These are phyloP conservation scores for Cryptococcus sp. DNA, from an alignment of 1,284 basidiomycete species.

Conservation along the genomic window DNA sequence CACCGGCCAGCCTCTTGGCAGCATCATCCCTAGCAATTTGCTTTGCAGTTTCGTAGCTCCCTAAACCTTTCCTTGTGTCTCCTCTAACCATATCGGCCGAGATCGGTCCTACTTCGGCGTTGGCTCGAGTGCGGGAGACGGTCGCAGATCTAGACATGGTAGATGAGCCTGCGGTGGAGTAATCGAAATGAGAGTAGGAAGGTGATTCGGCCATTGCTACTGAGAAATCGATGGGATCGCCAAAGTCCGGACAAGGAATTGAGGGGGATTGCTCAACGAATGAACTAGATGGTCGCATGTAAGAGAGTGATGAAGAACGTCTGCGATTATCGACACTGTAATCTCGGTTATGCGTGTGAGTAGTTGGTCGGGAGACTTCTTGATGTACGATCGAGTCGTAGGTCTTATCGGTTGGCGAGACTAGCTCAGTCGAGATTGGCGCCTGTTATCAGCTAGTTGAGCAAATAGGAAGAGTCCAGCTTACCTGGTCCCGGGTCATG, in stretches of 20 bases:
- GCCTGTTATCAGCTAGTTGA: too few relatives aligned
- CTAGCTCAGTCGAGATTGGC: too few relatives aligned
- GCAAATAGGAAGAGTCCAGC: too few relatives aligned
- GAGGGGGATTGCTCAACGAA: too few relatives aligned
- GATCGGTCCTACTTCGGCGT: slow-evolving; percentile 4
- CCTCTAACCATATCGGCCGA: slow-evolving; percentile 17
- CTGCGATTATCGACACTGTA: too few relatives aligned
- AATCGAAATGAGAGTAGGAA: slow-evolving; percentile 24
- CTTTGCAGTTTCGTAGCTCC: slow-evolving; percentile 16
- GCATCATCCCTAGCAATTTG: slow-evolving; percentile 15
- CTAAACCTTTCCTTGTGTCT: slow-evolving; percentile 13
- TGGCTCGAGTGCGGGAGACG: too few relatives aligned
- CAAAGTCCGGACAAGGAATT: slow-evolving; percentile 18
- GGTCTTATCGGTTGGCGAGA: too few relatives aligned
- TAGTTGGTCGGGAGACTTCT: too few relatives aligned
- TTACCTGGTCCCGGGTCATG: neutral
- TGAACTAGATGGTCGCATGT: too few relatives aligned
- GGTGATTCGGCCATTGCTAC: slow-evolving; percentile 20
- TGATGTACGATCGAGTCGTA: too few relatives aligned
- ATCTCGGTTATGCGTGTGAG: too few relatives aligned
- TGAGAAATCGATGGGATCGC: slow-evolving; percentile 17
- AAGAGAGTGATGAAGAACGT: too few relatives aligned
- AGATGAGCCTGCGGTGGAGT: slow-evolving; percentile 18
- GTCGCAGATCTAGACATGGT: slow-evolving; percentile 4
- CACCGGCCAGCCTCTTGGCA: slow-evolving; percentile 4